These are phyloP conservation scores for Cytospora paraplurivora DNA, from an alignment of 2,329 filamentous ascomycete species.

Conservation along the genomic window DNA sequence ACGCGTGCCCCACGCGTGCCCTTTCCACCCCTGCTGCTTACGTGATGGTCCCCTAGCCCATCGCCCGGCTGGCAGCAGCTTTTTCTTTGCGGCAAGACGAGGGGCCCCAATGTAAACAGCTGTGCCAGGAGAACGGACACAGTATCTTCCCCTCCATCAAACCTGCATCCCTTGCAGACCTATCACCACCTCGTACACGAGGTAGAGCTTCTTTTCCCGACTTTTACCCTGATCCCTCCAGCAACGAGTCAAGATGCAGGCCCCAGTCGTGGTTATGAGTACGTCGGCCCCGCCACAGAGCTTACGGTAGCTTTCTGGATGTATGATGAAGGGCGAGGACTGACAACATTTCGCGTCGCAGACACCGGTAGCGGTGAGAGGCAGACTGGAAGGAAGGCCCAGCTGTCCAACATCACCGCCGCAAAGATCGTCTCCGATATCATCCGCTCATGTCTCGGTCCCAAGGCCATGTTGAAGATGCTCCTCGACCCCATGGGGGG, in stretches of 20 bases:
- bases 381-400: constrained; percentile 93
- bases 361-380: constrained; percentile 89
- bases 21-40: not conserved
- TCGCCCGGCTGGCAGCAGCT: constrained; percentile 15
- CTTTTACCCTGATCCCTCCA: constrained; percentile 6
- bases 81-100: constrained; percentile 19
- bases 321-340: constrained; percentile 15
- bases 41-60: constrained; percentile 1
- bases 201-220: constrained; percentile 3
- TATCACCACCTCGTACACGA: not conserved
- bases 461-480: constrained; percentile 99
- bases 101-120: constrained; percentile 18
- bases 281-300: constrained; percentile 35
- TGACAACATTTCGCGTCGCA: constrained; percentile 41
- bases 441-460: constrained; percentile 98
- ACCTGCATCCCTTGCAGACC: not conserved
- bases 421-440: constrained; percentile 99
- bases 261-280: constrained; percentile 63
- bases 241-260: constrained; percentile 50
- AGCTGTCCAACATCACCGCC: constrained; percentile 97
- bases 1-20: not conserved
- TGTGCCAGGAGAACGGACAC: constrained; percentile 1
- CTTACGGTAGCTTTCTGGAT: constrained; percentile 28
- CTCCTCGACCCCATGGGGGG: constrained; percentile 97
- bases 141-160: not conserved